Base-by-base conservation (phyloP, 805 yeast genomes). In the Ogataea salicorniae region DNA sequence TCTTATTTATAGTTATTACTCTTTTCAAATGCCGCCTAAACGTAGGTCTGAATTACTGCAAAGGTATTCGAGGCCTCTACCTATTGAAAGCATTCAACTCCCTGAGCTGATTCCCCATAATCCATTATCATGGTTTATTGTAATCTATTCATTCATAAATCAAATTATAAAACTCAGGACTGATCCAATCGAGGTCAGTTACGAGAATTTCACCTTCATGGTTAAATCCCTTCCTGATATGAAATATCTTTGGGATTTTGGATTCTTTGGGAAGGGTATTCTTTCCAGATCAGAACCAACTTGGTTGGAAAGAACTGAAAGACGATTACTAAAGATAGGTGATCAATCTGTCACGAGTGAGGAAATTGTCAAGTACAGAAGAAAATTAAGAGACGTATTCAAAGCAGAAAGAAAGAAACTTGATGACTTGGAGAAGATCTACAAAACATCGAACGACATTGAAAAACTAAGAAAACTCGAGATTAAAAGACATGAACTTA, bases 251-350 rank as follows among this genome's bases (percentile, higher is more conserved):
- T 94, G 98, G 98, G 66, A 72, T 16, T 76, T 76, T 55, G 99
- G 99, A 1, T 94, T 90, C 61, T 94, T 89, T 61, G 99, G 99
- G 6, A 94, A 92, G 60, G 99, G 98, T 2, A 77, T 79, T 2
- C 69, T 90, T 40, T 87, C 96, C 34, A 73, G 99, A 53, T 85
- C 95, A 48, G 97, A 94, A 61, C 96, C 99, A 0, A 80, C 96
- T 0, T 94, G 98, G 97, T 66, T 62, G 40, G 72, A 70, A n/a
- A 73, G 97, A 46, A 80, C 88, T 1, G 66, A 69, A 33, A 71
- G 81, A 41, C 64, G 88, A 38, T 66, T 86, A 23, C 59, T 53
- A 53, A 41, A 53, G 22, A 56, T 47, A 39, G 57, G 41, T 38
- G 41, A 43, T 23, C 56, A 34, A 43, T 63, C 47, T 41, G 58